Base-by-base conservation (phyloP, 1,284 basidiomycete genomes). In the Mycena sp. region DNA sequence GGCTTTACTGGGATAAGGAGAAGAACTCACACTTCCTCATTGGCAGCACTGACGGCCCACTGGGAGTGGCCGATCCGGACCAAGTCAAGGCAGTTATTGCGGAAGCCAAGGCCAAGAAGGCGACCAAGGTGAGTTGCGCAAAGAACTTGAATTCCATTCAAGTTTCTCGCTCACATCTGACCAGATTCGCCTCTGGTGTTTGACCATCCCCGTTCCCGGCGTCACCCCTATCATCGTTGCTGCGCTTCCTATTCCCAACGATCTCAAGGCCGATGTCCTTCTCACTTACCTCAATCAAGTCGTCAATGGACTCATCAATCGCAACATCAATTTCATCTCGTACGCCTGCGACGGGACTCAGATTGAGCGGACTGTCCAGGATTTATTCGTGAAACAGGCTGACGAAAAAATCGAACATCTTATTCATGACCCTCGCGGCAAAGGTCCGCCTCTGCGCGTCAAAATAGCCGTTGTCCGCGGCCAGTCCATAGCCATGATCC, bases 281-380 rank as follows among this genome's bases (percentile, higher is more conserved):
- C 17, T 63, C 14, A 12, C 23, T 10, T 61, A 59, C n/a, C 56
- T 60, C 6, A 9, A 30, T n/a, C 7, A 57, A 16, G 61, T 75
- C 32, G 23, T 76, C 7, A 19, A 37, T 30, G 68, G 73, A 0
- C 70, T 77, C 7, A 28, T 71, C 1, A 40, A 59, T 3, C 38
- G 55, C 6, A 56, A 63, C 1, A 66, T 77, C 49, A n/a, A n/a
- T n/a, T n/a, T n/a, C n/a, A n/a, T n/a, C n/a, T n/a, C n/a, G n/a
- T n/a, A n/a, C n/a, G n/a, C 72, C 10, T 70, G 60, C 41, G 75
- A 78, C 69, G 75, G 77, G 7, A 73, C 73, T 0, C 63, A 68
- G 21, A 68, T 65, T 12, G 77, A 78, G 59, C 72, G 72, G 32
- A 37, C 52, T 1, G 58, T 72, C 11, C 70, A 74, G 51, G 35